A percentile compares a stretch with the other conserved stretches of the same genome.
Conservation (phyloP, 805 yeast species). For the Yamadazyma philogaea region DNA sequence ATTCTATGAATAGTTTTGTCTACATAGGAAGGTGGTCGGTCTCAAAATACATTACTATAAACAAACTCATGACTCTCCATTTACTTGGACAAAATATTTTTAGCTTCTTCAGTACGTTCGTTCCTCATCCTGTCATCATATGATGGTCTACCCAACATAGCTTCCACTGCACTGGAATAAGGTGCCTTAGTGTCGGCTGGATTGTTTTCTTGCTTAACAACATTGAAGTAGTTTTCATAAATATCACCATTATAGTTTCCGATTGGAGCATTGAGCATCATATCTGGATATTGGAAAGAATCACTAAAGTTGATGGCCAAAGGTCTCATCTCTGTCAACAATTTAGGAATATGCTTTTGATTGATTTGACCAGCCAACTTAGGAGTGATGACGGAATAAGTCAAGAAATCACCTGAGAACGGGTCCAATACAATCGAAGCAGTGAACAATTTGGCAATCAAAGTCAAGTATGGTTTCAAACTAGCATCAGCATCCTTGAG, state of each 20-base stretch:
- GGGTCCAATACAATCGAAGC: slow-evolving; percentile 30
- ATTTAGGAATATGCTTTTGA: slow-evolving; percentile 27
- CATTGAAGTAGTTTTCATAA: slow-evolving; percentile 40
- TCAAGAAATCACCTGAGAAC: slow-evolving; percentile 37
- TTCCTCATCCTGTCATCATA: slow-evolving; percentile 36
- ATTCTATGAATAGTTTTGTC: too few relatives aligned
- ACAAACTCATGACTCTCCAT: slow-evolving; percentile 3
- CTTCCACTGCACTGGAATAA: slow-evolving; percentile 35
- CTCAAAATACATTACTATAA: slow-evolving; percentile 6
- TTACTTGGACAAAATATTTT: slow-evolving; percentile 27
- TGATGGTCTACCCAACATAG: slow-evolving; percentile 39
- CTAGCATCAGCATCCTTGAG: slow-evolving; percentile 21
- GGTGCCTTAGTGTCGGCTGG: slow-evolving; percentile 39
- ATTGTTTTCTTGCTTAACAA: slow-evolving; percentile 34
- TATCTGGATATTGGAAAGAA: slow-evolving; percentile 43
- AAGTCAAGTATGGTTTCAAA: slow-evolving; percentile 28
- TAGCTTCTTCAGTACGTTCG: slow-evolving; percentile 36
- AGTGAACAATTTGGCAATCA: slow-evolving; percentile 33
- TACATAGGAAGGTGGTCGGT: too few relatives aligned
- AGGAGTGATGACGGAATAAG: slow-evolving; percentile 31
- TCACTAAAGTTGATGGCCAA: slow-evolving; percentile 41
- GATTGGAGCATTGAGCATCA: slow-evolving; percentile 40
- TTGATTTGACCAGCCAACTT: slow-evolving; percentile 27
- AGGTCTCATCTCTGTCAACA: slow-evolving; percentile 38
- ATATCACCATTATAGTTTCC: slow-evolving; percentile 44